Percentiles rank a stretch among this genome's conserved stretches.
Conservation (phyloP, 139 green algal genomes). For the Coelastrella sp. region DNA sequence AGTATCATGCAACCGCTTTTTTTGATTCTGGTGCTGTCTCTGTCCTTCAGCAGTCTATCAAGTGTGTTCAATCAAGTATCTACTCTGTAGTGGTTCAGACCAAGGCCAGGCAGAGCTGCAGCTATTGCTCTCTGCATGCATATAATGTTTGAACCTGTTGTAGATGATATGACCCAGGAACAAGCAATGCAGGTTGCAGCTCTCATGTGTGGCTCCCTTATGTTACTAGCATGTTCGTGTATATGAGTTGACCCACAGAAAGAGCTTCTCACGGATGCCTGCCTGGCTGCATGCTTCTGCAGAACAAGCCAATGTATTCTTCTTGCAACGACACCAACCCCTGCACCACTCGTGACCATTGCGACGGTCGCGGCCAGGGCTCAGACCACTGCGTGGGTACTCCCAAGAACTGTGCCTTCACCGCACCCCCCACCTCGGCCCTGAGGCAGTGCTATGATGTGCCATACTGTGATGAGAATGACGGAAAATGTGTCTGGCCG, state of each 20-base stretch:
- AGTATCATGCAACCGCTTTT: too few species aligned
- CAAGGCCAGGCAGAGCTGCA: too few species aligned
- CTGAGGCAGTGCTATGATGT: not conserved
- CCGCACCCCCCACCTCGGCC: not conserved
- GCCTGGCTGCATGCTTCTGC: not conserved
- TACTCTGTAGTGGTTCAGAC: too few species aligned
- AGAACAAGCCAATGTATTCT: not conserved
- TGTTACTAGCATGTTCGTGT: too few species aligned
- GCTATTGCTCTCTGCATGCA: too few species aligned
- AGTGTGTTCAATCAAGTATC: too few species aligned
- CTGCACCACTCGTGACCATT: not conserved
- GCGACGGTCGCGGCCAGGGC: not conserved
- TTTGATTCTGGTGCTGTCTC: too few species aligned
- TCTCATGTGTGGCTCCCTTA: not conserved
- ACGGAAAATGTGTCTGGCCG: not conserved
- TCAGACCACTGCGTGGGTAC: not conserved
- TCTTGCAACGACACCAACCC: not conserved
- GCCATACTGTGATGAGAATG: not conserved
- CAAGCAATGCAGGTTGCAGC: not conserved
- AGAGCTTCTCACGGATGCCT: too few species aligned
- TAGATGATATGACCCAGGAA: not conserved
- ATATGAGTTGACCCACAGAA: too few species aligned
- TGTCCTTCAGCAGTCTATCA: too few species aligned
- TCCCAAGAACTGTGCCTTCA: not conserved
- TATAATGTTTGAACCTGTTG: not conserved